Evolutionary conservation across 1,284 basidiomycete genomes (phyloP), one percentile per base, ranked within the genome.

Genomic region (Phenoliferia sp.): DNA sequence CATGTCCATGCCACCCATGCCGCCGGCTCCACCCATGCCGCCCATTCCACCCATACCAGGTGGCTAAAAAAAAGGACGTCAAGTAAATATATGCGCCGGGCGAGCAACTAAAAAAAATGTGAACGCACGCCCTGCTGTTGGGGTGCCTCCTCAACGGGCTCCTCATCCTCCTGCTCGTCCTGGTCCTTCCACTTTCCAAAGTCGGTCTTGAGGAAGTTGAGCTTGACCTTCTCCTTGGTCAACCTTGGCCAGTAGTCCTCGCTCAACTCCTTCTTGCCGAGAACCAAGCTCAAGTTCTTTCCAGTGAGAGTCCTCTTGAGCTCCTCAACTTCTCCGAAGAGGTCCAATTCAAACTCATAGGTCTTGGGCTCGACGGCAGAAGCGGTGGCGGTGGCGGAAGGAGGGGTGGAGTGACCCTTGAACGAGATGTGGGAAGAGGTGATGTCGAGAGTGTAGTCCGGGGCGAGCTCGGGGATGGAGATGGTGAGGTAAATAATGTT

Each of bases 211-310:
- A 83, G 82, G 79, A 94, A 95, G 80, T 95, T 91, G 60, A 92
- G 94, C 81, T 86, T 90, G 69, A 85, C 78, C 80, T 92, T 93
- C 72, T 90, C 90, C 81, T 94, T 93, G 55, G 90, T 91, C 63
- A 96, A 82, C 69, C 92, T 86, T 28, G 90, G 88, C 93, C 93
- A 96, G 81, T 85, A 96, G 76, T 92, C 93, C 28, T 81, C 79
- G 77, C 87, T 81, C 48, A 80, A 77, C 71, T 88, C 86, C 80
- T 92, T 92, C 81, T 96, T 96, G 79, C 87, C 87, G 69, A 96
- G 82, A 62, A 88, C 80, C 61, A 88, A 82, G 71, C 85, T 87
- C 48, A 90, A 81, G 67, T 76, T 82, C 77, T 85, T 84, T 65
- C 70, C 69, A 22, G 31, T 61, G 61, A 73, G 57, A 31, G 63